A percentile compares a stretch with the other conserved stretches of the same genome.
Evolutionary conservation across 306 rosid species (phyloP).

Genomic region (Pachyrhizus erosus): DNA sequence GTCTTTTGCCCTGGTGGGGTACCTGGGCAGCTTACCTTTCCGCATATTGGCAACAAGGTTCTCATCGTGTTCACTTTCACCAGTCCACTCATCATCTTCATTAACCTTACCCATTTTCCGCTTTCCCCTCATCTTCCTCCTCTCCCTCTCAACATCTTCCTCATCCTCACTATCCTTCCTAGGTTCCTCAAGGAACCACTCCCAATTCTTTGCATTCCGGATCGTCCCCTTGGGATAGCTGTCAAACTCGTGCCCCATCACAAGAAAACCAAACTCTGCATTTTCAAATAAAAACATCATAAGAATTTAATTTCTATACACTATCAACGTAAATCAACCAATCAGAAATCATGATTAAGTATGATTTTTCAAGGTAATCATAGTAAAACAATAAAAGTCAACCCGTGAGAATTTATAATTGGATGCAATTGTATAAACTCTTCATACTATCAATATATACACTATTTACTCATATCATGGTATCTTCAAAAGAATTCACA

Average conservation of each 20-base stretch:
- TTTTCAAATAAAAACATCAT: constrained; percentile 1
- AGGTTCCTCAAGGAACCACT: constrained; percentile 83
- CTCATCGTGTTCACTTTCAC: constrained; percentile 65
- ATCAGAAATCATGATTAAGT: neutral
- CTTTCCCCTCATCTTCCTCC: constrained; percentile 50
- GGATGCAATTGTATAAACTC: neutral
- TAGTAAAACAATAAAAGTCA: neutral
- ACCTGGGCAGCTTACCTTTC: constrained; percentile 54
- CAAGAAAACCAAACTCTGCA: constrained; percentile 88
- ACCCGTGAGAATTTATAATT: too few species aligned
- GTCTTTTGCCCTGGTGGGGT: constrained; percentile 71
- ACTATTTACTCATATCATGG: neutral
- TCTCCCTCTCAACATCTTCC: constrained; percentile 49
- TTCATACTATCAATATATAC: too few species aligned
- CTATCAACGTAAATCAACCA: neutral
- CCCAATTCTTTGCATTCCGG: constrained; percentile 63
- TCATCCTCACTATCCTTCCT: constrained; percentile 56
- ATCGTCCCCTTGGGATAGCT: constrained; percentile 67
- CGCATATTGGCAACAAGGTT: constrained; percentile 51
- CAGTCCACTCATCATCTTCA: constrained; percentile 73
- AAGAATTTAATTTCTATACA: neutral
- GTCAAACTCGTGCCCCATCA: constrained; percentile 82
- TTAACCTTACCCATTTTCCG: constrained; percentile 48
- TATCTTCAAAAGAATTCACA: constrained; percentile 24
- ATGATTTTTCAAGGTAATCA: neutral